Evolutionary conservation across 75 land plant genomes (phyloP), one percentile per base, ranked within the genome.

Genomic region (Chamaecyparis obtusa): DNA sequence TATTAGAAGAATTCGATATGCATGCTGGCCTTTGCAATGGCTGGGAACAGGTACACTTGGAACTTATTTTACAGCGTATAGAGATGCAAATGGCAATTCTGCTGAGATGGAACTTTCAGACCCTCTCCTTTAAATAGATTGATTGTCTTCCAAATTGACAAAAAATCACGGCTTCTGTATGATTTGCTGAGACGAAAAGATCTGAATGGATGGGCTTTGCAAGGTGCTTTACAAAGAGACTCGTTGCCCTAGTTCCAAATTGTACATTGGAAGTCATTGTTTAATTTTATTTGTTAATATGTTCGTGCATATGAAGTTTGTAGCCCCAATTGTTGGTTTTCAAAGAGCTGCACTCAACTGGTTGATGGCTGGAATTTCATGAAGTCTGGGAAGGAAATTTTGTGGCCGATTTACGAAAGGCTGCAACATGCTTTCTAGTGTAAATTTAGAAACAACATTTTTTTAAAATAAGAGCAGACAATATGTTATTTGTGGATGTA

Each of bases 11-110:
- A 77, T 86, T 4, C 88, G 93, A 86, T 94, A 94, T 86, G 85
- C 89, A 24, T 94, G 95, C 80, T 93, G 95, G 95, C 95, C 95
- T 27, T 94, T 94, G 95, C 89, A 94, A 43, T 94, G 94, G 95
- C 90, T 94, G 43, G 93, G 92, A 0, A 10, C 93, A 41, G 87
- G 92, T 48, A 87, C 82, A 78, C 92, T 93, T 37, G 91, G 93
- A 51, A 85, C 72, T 39, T 88, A 48, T 9, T 15, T 84, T n/a
- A 89, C 93, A 51, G 87, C 79, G 27, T 86, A 39, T 5, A 32
- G 85, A n/a, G 92, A 89, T 11, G 48, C 36, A 76, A 88, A 88
- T 60, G 85, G 86, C 69, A 88, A 75, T 88, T 86, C 92, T 7
- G 93, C 93, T 88, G 95, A 94, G 85, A 91, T 94, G 95, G 95